Evolutionary conservation across 345 rosid species (phyloP), one percentile per base, ranked within the genome.

Genomic region (Eucalyptus regnans): DNA sequence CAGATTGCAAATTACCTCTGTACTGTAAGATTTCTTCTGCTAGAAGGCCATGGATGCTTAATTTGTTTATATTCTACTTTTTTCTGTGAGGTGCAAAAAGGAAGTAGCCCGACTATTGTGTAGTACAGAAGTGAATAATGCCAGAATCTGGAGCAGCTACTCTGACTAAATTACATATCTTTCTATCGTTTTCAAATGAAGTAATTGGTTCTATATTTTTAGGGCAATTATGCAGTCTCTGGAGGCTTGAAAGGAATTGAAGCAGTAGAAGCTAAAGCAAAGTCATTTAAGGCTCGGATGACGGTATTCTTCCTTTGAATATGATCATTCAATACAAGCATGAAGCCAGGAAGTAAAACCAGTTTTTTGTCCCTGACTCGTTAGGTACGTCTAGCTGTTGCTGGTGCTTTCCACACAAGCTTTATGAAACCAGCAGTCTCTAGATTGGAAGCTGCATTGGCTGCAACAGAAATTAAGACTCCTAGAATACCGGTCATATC

Each of bases 401-500:
- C 96, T 16, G 99, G 99, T 90, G 99, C 98, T 88, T 98, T 96
- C 93, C 99, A 97, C 93, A 97, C 99, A 17, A 93, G 98, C 88
- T 98, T 96, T 92, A 98, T 98, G 99, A 96, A 97, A 89, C 99
- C 99, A 76, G 99, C 99, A 86, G 99, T 97, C 37, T 95, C 99
- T 29, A 97, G 98, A 93, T 92, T 98, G 94, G 99, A 98, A 91
- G 94, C 95, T 88, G 99, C 98, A 56, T 93, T 98, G 91, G 96
- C 95, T 58, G 95, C 95, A 86, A 96, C 97, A 4, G 96, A 92
- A 89, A 94, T 97, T 60, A 93, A 91, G 89, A 90, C 92, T 88
- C 99, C 99, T 44, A 97, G 98, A 91, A 95, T 98, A 89, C 99
- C 99, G 10, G 98, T 98, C 48, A 96, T 98, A 91, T 98, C 99